These are phyloP conservation scores for Fusarium oligoseptatum DNA, from an alignment of 2,329 filamentous ascomycete species.

Conservation along the genomic window DNA sequence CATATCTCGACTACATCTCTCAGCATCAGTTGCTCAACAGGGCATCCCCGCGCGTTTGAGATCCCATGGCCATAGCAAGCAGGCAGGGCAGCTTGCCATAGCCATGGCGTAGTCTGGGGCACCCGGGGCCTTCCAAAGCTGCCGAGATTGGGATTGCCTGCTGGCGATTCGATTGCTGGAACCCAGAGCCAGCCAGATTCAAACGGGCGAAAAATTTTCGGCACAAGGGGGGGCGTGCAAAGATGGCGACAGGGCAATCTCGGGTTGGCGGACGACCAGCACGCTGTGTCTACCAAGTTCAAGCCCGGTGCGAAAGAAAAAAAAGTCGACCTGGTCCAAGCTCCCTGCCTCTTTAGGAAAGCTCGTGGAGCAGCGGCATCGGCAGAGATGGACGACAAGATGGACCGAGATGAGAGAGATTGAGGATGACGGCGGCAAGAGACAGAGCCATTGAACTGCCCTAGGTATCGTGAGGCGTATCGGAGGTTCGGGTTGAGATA, in stretches of 20 bases:
- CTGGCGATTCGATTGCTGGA: not conserved
- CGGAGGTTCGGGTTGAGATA: not conserved
- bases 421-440: not conserved
- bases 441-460: conserved; percentile 29
- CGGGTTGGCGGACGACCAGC: conserved; percentile 36
- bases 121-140: conserved; percentile 26
- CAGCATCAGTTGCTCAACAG: conserved; percentile 2
- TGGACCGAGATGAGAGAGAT: conserved; percentile 5
- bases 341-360: conserved; percentile 45
- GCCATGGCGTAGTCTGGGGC: conserved; percentile 33
- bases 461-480: not conserved
- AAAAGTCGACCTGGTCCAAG: conserved; percentile 33
- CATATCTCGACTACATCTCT: conserved; percentile 2
- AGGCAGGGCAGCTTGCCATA: not conserved
- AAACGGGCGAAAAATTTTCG: conserved; percentile 45
- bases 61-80: not conserved
- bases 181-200: conserved; percentile 8
- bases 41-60: not conserved
- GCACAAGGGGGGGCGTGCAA: conserved; percentile 38
- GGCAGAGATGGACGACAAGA: conserved; percentile 7
- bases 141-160: conserved; percentile 37
- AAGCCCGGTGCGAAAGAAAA: conserved; percentile 44
- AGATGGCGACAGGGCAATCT: conserved; percentile 36
- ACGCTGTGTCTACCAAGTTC: not conserved
- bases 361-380: conserved; percentile 22